These are phyloP conservation scores for Fusarium bactridioides DNA, from an alignment of 2,329 filamentous ascomycete species.

Conservation along the genomic window DNA sequence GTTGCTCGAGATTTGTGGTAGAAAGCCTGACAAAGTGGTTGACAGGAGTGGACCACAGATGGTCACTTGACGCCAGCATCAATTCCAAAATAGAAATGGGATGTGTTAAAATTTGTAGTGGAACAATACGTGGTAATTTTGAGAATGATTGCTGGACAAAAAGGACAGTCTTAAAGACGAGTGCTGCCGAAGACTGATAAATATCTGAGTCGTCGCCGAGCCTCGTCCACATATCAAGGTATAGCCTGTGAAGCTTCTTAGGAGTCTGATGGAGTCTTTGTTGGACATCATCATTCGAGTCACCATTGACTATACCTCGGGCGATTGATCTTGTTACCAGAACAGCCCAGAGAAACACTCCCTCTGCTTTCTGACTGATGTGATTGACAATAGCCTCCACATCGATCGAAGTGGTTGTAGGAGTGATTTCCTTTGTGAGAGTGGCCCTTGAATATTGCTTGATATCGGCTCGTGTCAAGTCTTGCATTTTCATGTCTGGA, in stretches of 20 bases:
- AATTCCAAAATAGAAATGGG: neutral
- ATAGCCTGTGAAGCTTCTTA: rapidly evolving
- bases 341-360: neutral
- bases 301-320: rapidly evolving
- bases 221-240: rapidly evolving
- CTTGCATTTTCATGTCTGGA: rapidly evolving
- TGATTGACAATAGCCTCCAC: too few relatives aligned
- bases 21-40: rapidly evolving
- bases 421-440: too few relatives aligned
- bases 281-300: rapidly evolving
- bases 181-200: rapidly evolving
- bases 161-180: rapidly evolving
- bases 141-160: too few relatives aligned
- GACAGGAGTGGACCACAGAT: rapidly evolving
- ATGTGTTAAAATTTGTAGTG: too few relatives aligned
- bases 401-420: too few relatives aligned
- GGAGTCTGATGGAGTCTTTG: rapidly evolving
- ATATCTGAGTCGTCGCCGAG: neutral
- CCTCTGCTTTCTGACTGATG: too few relatives aligned
- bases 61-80: neutral
- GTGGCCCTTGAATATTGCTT: too few relatives aligned
- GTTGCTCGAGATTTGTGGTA: rapidly evolving
- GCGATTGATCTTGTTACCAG: neutral
- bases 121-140: too few relatives aligned
- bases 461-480: rapidly evolving